Conservation (phyloP, 345 rosid species). For the Durio zibethinus region DNA sequence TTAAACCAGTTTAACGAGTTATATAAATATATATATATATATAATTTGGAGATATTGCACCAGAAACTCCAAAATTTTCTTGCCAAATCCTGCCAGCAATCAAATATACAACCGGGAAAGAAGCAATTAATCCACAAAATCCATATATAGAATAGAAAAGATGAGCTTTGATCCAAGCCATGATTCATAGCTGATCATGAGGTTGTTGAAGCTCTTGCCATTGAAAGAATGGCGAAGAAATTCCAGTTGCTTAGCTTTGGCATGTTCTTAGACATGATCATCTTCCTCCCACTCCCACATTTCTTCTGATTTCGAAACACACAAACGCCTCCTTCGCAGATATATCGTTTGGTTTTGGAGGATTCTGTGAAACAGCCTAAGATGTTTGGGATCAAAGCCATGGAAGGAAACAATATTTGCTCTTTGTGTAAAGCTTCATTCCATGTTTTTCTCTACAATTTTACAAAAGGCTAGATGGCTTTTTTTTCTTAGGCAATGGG, state of each 20-base stretch:
- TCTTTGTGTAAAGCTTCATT: background rate
- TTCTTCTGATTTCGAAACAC: slow-evolving; percentile 19
- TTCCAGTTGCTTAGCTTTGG: slow-evolving; percentile 3
- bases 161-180: background rate
- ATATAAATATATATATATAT: no score
- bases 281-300: slow-evolving; percentile 3
- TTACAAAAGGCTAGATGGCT: background rate
- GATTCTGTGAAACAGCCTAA: slow-evolving; percentile 39
- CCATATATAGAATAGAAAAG: background rate
- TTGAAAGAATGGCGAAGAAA: slow-evolving; percentile 13
- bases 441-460: background rate
- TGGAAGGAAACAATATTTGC: background rate
- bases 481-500: background rate
- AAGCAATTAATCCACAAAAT: background rate
- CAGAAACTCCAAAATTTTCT: no score
- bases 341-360: slow-evolving; percentile 10
- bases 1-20: no score
- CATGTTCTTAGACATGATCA: slow-evolving; percentile 1
- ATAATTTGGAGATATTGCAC: no score
- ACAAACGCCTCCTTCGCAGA: slow-evolving; percentile 46
- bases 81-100: no score
- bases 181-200: background rate
- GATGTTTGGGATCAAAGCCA: slow-evolving; percentile 36
- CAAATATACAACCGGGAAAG: no score
- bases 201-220: background rate